Percentiles rank a stretch among this genome's conserved stretches.
These are phyloP conservation scores for Harrya chromipes DNA, from an alignment of 768 basidiomycete species.

Conservation along the genomic window DNA sequence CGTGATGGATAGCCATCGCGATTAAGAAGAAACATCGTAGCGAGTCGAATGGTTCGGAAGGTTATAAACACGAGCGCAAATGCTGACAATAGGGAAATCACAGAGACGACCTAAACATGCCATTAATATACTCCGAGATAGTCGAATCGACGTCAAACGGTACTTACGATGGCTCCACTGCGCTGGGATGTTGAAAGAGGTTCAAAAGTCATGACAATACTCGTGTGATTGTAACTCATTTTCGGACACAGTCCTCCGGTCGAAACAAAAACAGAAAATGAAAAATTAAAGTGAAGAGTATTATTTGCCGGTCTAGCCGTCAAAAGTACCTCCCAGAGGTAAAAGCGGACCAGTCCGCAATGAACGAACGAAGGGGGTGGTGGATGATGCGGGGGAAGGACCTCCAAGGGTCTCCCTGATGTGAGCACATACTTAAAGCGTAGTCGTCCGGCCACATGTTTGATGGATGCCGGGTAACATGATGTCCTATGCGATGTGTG, in stretches of 20 bases:
- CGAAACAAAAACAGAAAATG: background rate
- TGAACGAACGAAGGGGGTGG: slow-evolving; percentile 22
- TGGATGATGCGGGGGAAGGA: slow-evolving; percentile 14
- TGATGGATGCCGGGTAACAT: slow-evolving; percentile 5
- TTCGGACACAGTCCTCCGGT: background rate
- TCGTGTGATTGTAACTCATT: slow-evolving; percentile 6
- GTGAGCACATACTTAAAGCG: background rate
- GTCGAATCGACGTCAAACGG: background rate
- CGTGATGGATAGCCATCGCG: slow-evolving; percentile 28
- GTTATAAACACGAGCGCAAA: slow-evolving; percentile 50
- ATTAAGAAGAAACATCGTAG: slow-evolving; percentile 33
- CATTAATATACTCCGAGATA: background rate
- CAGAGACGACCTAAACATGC: slow-evolving; percentile 39
- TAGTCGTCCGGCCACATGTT: background rate
- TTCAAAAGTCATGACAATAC: background rate
- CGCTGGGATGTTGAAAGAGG: slow-evolving; percentile 13
- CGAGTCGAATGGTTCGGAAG: slow-evolving; percentile 47
- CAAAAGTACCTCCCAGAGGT: slow-evolving; percentile 30
- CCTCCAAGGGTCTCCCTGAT: background rate
- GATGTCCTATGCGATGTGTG: slow-evolving; percentile 8
- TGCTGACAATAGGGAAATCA: slow-evolving; percentile 53
- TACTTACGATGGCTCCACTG: slow-evolving; percentile 22
- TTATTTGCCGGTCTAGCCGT: slow-evolving; percentile 23
- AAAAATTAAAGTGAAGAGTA: slow-evolving; percentile 7
- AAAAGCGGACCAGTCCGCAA: slow-evolving; percentile 35